phyloP scores from a whole-genome alignment of 495 filamentous ascomycete species.

The Stereocaulon alpinum region DNA sequence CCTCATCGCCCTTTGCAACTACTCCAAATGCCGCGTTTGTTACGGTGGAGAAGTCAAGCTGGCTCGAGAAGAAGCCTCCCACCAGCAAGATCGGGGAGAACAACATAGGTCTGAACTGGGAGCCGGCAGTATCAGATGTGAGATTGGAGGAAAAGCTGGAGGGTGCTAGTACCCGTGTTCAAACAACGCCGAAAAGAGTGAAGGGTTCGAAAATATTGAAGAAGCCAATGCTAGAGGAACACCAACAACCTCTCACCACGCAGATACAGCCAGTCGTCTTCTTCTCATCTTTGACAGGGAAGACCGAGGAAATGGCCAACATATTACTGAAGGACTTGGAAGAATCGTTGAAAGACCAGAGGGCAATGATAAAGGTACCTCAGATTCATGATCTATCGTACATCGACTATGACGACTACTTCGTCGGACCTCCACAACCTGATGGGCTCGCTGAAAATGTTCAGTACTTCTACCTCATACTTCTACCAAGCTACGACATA shows the following conservation, averaged over 20 bases:
- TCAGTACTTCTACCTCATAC: constrained; percentile 68
- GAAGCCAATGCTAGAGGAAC: constrained; percentile 5
- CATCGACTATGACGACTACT: constrained; percentile 85
- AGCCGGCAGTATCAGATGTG: neutral
- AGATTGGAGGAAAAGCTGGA: neutral
- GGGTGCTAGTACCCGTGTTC: neutral
- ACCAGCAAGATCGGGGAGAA: neutral
- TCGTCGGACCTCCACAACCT: constrained; percentile 49
- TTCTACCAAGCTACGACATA: constrained; percentile 86
- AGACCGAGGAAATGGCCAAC: constrained; percentile 59
- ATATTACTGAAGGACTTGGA: constrained; percentile 44
- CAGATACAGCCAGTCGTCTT: constrained; percentile 71
- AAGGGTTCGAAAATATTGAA: constrained; percentile 23
- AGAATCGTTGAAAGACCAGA: constrained; percentile 25
- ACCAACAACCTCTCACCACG: constrained; percentile 17
- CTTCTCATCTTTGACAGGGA: constrained; percentile 74
- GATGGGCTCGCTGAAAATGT: constrained; percentile 39
- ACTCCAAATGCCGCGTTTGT: neutral
- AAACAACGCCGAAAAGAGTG: constrained; percentile 28
- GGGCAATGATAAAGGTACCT: constrained; percentile 42
- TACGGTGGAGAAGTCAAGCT: neutral
- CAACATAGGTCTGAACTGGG: neutral
- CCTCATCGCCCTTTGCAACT: neutral
- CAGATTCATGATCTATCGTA: constrained; percentile 70
- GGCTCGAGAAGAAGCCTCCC: neutral